Base-by-base conservation (phyloP, 192 early-diverging fungal species). In the Podila epigama region DNA sequence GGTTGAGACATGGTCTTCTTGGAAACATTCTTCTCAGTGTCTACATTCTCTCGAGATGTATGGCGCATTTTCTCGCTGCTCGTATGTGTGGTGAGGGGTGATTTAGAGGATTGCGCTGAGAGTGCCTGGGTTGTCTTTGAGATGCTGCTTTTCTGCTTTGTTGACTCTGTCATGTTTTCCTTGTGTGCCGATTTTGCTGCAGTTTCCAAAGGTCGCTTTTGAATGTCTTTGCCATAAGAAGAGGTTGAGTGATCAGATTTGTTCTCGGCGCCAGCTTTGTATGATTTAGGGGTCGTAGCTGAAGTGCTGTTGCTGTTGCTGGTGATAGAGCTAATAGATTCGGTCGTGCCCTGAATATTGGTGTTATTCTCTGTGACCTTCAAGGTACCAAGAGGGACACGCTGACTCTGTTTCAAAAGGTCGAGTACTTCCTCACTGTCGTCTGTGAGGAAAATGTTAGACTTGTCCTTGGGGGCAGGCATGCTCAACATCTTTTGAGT, bases 321-420 rank as follows among this genome's bases (percentile, higher is more conserved):
- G 48, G 15, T 51, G 18, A 6, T 6, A 13, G 48, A 12, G 6
- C 18, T 6, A n/a, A 18, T 5, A 20, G 48, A 51, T 13, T n/a
- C n/a, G n/a, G n/a, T n/a, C n/a, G n/a, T n/a, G n/a, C n/a, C n/a
- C n/a, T n/a, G n/a, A n/a, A n/a, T n/a, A n/a, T n/a, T n/a, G n/a
- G n/a, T 31, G 41, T 48, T 40, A 16, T 65, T 65, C 36, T 65
- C 57, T 3, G 29, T 10, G 20, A 75, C 18, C 2, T 59, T 33
- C 48, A 75, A 58, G 13, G 42, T 58, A 16, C 58, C 71, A n/a
- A 75, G 40, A 51, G 71, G 71, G 4, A 31, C n/a, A 22, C 63
- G 63, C n/a, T 28, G 6, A 8, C 39, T 55, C 28, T 58, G 41
- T 27, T 29, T 42, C 12, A 39, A 18, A 59, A 29, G 20, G 39